phyloP scores from a whole-genome alignment of 768 basidiomycete genomes.

The Tremella fuciformis region DNA sequence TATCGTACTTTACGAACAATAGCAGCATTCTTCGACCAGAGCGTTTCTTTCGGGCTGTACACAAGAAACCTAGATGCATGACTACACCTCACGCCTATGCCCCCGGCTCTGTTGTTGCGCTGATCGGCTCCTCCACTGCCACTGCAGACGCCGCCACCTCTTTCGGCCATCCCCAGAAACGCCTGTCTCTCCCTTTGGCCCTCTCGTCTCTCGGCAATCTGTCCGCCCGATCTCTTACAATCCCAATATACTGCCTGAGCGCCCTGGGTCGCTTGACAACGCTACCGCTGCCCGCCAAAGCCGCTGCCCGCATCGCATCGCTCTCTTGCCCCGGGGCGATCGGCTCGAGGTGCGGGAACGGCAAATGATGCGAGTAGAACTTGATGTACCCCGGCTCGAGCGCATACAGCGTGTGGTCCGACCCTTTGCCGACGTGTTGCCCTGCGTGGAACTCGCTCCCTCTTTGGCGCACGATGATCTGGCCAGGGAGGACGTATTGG shows the following conservation, averaged over 20 bases:
- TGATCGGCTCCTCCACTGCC: too few relatives aligned
- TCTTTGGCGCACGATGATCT: constrained; percentile 93
- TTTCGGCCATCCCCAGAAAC: constrained; percentile 57
- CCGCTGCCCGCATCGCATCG: constrained; percentile 59
- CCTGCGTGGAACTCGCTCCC: constrained; percentile 91
- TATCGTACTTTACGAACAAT: too few relatives aligned
- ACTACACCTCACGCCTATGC: too few relatives aligned
- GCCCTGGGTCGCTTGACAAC: constrained; percentile 54
- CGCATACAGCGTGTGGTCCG: constrained; percentile 93
- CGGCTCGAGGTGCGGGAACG: constrained; percentile 24
- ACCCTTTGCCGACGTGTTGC: constrained; percentile 86
- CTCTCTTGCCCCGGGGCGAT: constrained; percentile 2
- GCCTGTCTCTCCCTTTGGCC: constrained; percentile 72
- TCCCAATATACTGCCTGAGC: constrained; percentile 59
- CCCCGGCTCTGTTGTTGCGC: too few relatives aligned
- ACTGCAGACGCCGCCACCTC: background rate
- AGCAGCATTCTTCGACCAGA: too few relatives aligned
- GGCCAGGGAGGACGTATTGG: constrained; percentile 85
- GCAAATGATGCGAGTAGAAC: constrained; percentile 62
- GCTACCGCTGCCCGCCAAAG: constrained; percentile 57
- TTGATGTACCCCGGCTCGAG: constrained; percentile 85
- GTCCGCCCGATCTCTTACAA: constrained; percentile 78
- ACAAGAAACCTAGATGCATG: too few relatives aligned
- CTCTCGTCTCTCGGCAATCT: constrained; percentile 78
- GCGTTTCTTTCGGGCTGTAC: too few relatives aligned